Evolutionary conservation across 2,329 filamentous ascomycete species (phyloP), one percentile per base, ranked within the genome.

Genomic region (Xylariaceae sp.): DNA sequence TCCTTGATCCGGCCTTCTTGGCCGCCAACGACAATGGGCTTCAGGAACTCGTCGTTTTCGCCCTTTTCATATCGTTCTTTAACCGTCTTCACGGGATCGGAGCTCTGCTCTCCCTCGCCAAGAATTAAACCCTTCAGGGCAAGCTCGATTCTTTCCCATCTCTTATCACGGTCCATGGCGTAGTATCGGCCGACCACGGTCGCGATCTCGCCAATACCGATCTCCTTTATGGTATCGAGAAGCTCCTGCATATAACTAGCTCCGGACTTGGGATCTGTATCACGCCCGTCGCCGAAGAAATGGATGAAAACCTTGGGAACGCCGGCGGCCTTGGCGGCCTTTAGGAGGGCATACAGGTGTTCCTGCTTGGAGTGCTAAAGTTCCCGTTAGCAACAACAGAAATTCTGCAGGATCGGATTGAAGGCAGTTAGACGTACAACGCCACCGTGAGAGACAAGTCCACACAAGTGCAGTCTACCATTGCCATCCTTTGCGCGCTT

Each of bases 111-210:
- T 57, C 95, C 95, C 75, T 97, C 91, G 57, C 95, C 93, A 12
- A 84, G 80, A 44, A 96, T 79, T 67, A 99, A 73, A 57, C 91
- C 95, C 78, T 95, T 93, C 73, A 99, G 80, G 65, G 89, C 95
- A 66, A 96, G 70, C 80, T 97, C 91, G 65, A 96, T 82, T 72
- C 95, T 86, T 72, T 99, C 95, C 95, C 95, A 99, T 74, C 95
- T 87, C 91, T 98, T 98, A 76, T 99, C 95, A 67, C 95, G 93
- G 81, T 99, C 95, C 95, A 99, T 99, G 77, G 92, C 91, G 76
- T 90, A 99, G 87, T 98, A 99, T 67, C 93, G 88, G 58, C 95
- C 95, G 58, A 98, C 93, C 46, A 98, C 85, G 40, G 95, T 97
- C 29, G 91, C 93, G 63, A 99, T 85, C 76, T 97, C 84, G 65